These are phyloP conservation scores for Eucalyptus erythrocorys DNA, from an alignment of 345 rosid species.

Conservation along the genomic window DNA sequence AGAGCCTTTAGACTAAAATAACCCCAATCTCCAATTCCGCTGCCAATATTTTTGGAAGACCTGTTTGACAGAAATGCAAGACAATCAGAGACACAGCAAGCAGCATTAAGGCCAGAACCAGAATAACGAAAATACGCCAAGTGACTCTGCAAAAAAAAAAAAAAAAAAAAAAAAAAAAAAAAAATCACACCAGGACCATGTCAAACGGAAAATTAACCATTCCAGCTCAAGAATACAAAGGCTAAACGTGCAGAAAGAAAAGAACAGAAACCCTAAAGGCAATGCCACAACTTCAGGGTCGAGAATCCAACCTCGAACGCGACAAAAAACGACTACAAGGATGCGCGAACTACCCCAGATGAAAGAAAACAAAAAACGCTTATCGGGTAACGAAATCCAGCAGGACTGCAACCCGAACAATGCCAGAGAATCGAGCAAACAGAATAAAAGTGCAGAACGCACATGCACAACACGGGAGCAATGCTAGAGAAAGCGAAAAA, in stretches of 20 bases:
- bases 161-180: background rate
- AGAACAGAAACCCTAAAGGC: background rate
- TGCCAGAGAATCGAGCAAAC: background rate
- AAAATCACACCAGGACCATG: background rate
- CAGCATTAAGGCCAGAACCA: background rate
- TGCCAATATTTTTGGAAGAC: background rate
- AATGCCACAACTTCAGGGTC: background rate
- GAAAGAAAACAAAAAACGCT: background rate
- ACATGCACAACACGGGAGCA: background rate
- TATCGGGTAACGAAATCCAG: background rate
- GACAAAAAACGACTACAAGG: background rate
- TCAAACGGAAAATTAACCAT: background rate
- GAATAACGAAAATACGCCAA: background rate
- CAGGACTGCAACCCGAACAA: background rate
- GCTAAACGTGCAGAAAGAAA: background rate
- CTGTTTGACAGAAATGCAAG: background rate
- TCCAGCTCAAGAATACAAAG: background rate
- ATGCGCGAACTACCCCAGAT: background rate
- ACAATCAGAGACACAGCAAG: background rate
- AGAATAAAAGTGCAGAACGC: background rate
- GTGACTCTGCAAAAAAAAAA: background rate
- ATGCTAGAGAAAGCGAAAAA: background rate
- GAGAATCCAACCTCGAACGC: background rate
- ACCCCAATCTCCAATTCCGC: background rate
- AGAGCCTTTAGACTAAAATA: background rate